Evolutionary conservation across 495 filamentous ascomycete genomes (phyloP).

Genomic region (Aspergillus ellipticus): DNA sequence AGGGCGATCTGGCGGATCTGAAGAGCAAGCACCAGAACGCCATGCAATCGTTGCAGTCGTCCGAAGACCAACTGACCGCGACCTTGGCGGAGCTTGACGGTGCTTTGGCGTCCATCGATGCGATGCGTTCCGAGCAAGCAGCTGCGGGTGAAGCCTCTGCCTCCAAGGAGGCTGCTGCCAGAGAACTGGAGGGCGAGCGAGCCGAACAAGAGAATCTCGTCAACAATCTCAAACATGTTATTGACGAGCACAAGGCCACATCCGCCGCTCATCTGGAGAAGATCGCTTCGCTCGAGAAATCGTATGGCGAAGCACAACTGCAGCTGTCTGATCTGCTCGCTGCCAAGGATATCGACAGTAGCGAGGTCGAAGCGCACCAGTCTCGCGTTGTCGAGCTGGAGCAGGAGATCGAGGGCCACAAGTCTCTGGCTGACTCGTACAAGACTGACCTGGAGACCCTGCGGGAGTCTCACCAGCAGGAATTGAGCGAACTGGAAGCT

Average conservation of each 20-base stretch:
- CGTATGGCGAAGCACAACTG: conserved; percentile 55
- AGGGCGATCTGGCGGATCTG: conserved; percentile 71
- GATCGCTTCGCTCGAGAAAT: conserved; percentile 62
- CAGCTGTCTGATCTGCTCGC: conserved; percentile 48
- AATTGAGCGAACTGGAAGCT: conserved; percentile 47
- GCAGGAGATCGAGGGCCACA: conserved; percentile 51
- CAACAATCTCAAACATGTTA: conserved; percentile 62
- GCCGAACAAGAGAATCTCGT: conserved; percentile 63
- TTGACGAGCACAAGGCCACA: conserved; percentile 73
- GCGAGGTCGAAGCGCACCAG: conserved; percentile 48
- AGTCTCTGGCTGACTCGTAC: conserved; percentile 50
- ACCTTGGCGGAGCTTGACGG: conserved; percentile 70
- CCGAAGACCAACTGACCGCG: conserved; percentile 66
- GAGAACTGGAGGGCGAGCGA: conserved; percentile 49
- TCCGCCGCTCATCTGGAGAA: conserved; percentile 59
- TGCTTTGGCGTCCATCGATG: conserved; percentile 42
- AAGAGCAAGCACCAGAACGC: conserved; percentile 69
- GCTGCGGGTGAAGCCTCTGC: conserved; percentile 29
- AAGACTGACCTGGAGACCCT: conserved; percentile 51
- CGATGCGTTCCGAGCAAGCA: conserved; percentile 43
- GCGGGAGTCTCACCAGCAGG: conserved; percentile 50
- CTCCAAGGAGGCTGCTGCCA: conserved; percentile 43
- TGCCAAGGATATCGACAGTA: conserved; percentile 23
- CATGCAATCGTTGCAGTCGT: conserved; percentile 65
- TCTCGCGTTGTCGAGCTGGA: conserved; percentile 55